Evolutionary conservation across 169 alveolate species (phyloP).

Genomic region (Besnoitia besnoiti): DNA sequence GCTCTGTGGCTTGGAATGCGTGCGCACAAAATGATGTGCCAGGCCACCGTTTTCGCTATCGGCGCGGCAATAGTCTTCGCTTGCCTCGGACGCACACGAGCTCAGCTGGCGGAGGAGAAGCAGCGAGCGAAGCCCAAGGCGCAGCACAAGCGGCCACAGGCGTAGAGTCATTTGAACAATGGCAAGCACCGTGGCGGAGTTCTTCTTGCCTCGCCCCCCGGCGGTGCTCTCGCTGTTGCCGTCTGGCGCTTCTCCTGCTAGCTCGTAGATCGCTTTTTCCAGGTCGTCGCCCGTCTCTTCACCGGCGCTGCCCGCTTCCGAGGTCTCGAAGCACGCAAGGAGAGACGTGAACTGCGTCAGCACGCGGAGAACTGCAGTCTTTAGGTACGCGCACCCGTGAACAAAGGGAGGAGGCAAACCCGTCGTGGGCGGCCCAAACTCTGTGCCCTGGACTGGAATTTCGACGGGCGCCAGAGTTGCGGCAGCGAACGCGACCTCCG

Average conservation of each 20-base stretch:
- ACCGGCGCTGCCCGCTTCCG: neutral
- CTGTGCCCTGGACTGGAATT: neutral
- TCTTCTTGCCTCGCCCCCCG: neutral
- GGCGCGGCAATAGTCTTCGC: neutral
- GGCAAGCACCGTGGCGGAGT: neutral
- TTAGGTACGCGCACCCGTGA: slow-evolving; percentile 51
- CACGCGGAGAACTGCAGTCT: slow-evolving; percentile 43
- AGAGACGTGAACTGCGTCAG: slow-evolving; percentile 41
- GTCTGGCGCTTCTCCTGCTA: slow-evolving; percentile 19
- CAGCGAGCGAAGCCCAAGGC: slow-evolving; percentile 46
- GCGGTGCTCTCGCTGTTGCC: neutral
- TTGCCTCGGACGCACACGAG: slow-evolving; percentile 40
- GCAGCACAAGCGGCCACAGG: slow-evolving; percentile 61
- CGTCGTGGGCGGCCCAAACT: slow-evolving; percentile 22
- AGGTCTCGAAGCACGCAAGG: neutral
- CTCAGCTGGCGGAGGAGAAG: slow-evolving; percentile 55
- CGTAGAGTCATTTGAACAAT: slow-evolving; percentile 47
- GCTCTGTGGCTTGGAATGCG: slow-evolving; percentile 37
- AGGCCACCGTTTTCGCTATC: slow-evolving; percentile 20
- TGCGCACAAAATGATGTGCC: slow-evolving; percentile 40
- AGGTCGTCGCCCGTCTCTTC: slow-evolving; percentile 15
- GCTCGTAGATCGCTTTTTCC: neutral
- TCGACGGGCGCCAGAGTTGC: slow-evolving; percentile 23
- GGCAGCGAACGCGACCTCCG: neutral
- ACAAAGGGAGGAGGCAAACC: slow-evolving; percentile 24